Percentiles rank a stretch among this genome's conserved stretches.
phyloP scores from a whole-genome alignment of 192 early-diverging fungal species.

The Dissophora ornata region DNA sequence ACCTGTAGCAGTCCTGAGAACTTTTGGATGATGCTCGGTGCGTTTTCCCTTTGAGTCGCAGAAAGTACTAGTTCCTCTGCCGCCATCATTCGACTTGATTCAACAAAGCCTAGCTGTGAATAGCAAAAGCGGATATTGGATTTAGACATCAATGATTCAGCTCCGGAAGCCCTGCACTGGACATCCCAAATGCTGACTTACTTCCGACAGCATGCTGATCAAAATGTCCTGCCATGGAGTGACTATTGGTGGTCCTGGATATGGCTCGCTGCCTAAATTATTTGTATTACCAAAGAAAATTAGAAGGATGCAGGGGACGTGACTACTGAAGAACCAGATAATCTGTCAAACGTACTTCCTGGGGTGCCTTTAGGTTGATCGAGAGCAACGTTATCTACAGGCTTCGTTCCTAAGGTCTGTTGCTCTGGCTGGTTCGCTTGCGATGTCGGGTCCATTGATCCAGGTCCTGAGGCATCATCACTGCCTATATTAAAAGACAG shows the following conservation, averaged over 20 bases:
- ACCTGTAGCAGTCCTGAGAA: slow-evolving; percentile 35
- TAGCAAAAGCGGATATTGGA: too few relatives aligned
- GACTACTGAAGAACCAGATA: too few relatives aligned
- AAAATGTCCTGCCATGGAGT: slow-evolving; percentile 37
- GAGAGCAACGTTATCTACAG: not conserved
- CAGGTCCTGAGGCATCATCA: not conserved
- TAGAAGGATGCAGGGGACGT: too few relatives aligned
- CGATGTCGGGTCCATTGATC: not conserved
- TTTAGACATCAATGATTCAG: too few relatives aligned
- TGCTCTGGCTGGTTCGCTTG: not conserved
- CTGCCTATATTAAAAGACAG: too few relatives aligned
- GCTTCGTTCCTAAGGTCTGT: not conserved
- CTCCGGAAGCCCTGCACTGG: too few relatives aligned
- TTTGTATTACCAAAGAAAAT: too few relatives aligned
- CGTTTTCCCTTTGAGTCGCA: slow-evolving; percentile 16
- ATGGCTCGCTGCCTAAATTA: too few relatives aligned
- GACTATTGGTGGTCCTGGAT: not conserved
- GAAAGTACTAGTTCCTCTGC: slow-evolving; percentile 47
- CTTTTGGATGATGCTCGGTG: slow-evolving; percentile 33
- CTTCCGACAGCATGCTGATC: slow-evolving; percentile 37
- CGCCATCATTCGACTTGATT: slow-evolving; percentile 49
- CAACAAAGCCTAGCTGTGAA: slow-evolving; percentile 35
- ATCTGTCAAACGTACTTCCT: too few relatives aligned
- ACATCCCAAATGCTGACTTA: too few relatives aligned
- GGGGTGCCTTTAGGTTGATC: too few relatives aligned